Evolutionary conservation across 805 yeast species (phyloP).

Genomic region (Nakazawaea holstii): DNA sequence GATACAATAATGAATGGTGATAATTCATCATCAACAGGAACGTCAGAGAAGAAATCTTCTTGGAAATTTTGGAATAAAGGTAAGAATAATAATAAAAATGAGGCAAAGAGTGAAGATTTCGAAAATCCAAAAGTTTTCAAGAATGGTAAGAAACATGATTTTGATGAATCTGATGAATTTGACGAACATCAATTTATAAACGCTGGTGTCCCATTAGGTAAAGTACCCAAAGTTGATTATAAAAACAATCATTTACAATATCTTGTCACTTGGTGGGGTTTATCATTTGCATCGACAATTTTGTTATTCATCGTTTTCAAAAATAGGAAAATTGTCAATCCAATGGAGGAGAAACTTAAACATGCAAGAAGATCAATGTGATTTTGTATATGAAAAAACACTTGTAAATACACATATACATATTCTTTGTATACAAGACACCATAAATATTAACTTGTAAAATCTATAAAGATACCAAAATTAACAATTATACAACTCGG

Average conservation of each 20-base stretch:
- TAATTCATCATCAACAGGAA: background rate
- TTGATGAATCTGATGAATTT: conserved; percentile 10
- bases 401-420: too few relatives aligned
- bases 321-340: conserved; percentile 33
- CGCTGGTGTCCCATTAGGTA: conserved; percentile 90
- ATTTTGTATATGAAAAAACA: background rate
- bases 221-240: conserved; percentile 71
- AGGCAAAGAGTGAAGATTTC: background rate
- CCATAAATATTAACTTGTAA: too few relatives aligned
- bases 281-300: conserved; percentile 66
- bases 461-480: too few relatives aligned
- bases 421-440: too few relatives aligned
- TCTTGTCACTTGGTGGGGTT: conserved; percentile 91
- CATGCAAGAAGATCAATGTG: conserved; percentile 41
- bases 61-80: conserved; percentile 25
- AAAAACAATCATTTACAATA: conserved; percentile 91
- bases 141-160: background rate
- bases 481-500: too few relatives aligned
- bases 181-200: conserved; percentile 49
- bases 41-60: conserved; percentile 10
- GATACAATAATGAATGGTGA: background rate
- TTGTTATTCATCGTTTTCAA: conserved; percentile 51
- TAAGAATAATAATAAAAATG: background rate
- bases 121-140: conserved; percentile 7
- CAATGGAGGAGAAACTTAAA: conserved; percentile 39